Evolutionary conservation across 805 yeast species (phyloP).

Genomic region (Metschnikowia picachoensis): DNA sequence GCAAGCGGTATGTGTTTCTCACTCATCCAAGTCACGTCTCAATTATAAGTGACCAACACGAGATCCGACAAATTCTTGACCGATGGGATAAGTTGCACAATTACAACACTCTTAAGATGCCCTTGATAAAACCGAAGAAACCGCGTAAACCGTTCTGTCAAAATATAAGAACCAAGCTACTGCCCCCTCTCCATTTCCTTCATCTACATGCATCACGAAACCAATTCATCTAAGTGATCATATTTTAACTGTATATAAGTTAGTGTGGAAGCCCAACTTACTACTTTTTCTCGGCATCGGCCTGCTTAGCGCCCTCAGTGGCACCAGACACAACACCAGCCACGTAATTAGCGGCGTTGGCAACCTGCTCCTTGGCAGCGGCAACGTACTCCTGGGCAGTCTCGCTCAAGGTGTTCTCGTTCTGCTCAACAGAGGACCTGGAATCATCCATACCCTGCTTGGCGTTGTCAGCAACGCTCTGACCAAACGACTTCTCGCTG

Average conservation of each 20-base stretch:
- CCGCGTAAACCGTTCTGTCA: too few species aligned
- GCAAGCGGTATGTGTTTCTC: too few species aligned
- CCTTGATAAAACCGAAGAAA: too few species aligned
- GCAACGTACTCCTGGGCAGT: slow-evolving; percentile 47
- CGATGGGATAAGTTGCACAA: too few species aligned
- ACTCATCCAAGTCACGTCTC: too few species aligned
- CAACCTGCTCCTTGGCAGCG: slow-evolving; percentile 51
- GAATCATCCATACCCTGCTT: slow-evolving; percentile 54
- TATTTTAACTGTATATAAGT: background rate
- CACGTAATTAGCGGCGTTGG: slow-evolving; percentile 55
- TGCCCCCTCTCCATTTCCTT: too few species aligned
- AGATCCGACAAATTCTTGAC: too few species aligned
- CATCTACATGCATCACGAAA: too few species aligned
- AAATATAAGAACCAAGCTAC: too few species aligned
- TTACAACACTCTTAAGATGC: too few species aligned
- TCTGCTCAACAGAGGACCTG: slow-evolving; percentile 25
- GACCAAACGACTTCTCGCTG: slow-evolving; percentile 62
- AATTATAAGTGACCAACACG: too few species aligned
- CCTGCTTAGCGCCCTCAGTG: slow-evolving; percentile 46
- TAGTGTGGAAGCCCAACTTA: background rate
- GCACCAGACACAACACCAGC: slow-evolving; percentile 55
- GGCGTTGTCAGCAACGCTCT: slow-evolving; percentile 62
- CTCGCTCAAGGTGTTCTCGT: slow-evolving; percentile 33
- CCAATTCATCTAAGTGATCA: background rate
- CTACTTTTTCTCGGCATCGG: slow-evolving; percentile 25